Base-by-base conservation (phyloP, 345 rosid species). In the Arabis hirsuta region DNA sequence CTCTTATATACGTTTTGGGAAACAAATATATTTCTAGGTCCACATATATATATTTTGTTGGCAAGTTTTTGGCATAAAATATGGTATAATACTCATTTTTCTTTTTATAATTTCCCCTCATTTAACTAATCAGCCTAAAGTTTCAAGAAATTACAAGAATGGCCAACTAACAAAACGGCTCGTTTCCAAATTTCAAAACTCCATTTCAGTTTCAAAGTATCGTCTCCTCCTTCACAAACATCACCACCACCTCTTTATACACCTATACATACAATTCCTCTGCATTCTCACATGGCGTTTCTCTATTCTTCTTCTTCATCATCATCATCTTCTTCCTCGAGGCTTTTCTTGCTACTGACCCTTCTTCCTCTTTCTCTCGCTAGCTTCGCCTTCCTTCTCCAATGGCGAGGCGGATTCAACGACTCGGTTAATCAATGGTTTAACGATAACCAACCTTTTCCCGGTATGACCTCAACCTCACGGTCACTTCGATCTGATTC, bases 321-420 rank as follows among this genome's bases (percentile, higher is more conserved):
- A 34, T 77, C 81, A 0, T 50, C 68, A 2, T 73, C 77, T 16
- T 77, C 80, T 62, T 53, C 69, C 32, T 83, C 84, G 0, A 82
- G 87, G 24, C 55, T 86, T 22, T 59, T 86, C 57, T 64, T 84
- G 38, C 80, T 89, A 3, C 32, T 87, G 7, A 87, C 91, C 62
- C 53, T 89, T 55, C 83, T 87, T 4, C 86, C 89, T 7, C 69
- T 85, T 3, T 73, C 87, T 13, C 78, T 89, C 7, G 90, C 92
- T 10, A 80, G 55, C 14, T 82, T 89, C 53, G 92, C 96, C 29
- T 87, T 87, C 60, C 22, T 86, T 66, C 88, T 87, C 42, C 96
- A 87, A 78, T 87, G 92, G 88, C 82, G 84, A 3, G 89, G 86
- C 5, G 96, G 83, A 0, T 36, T 73, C 55, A 68, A 78, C 34